Percentiles rank a stretch among this genome's conserved stretches.
phyloP scores from a whole-genome alignment of 2,329 filamentous ascomycete genomes.

The Botryotinia convoluta region DNA sequence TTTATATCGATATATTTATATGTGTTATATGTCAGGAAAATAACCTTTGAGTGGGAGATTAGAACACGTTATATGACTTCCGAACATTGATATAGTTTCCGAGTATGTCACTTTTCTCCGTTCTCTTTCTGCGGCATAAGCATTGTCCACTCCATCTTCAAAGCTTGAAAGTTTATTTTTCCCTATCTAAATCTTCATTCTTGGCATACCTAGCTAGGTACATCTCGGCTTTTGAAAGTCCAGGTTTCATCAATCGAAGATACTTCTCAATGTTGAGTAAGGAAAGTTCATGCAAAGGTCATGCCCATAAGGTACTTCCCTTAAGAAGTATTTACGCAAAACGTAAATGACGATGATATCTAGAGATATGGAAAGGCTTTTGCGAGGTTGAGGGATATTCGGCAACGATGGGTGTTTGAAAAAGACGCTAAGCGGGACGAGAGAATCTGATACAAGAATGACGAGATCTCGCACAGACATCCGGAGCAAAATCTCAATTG shows the following conservation, averaged over 20 bases:
- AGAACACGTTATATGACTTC: neutral
- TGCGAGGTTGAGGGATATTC: neutral
- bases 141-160: neutral
- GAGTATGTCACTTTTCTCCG: neutral
- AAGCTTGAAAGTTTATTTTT: neutral
- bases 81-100: neutral
- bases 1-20: neutral
- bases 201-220: neutral
- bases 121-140: neutral
- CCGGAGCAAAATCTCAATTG: neutral
- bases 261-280: neutral
- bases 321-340: neutral
- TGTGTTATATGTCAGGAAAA: neutral
- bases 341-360: neutral
- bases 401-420: neutral
- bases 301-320: neutral
- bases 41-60: neutral
- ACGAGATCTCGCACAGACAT: constrained; percentile 1
- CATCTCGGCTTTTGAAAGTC: neutral
- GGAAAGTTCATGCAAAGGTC: neutral
- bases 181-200: neutral
- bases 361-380: neutral
- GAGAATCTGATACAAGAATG: neutral
- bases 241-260: neutral
- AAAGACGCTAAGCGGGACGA: neutral